A percentile compares a stretch with the other conserved stretches of the same genome.
Conservation (phyloP, 2,329 filamentous ascomycete species). For the Trichoderma semiorbis region DNA sequence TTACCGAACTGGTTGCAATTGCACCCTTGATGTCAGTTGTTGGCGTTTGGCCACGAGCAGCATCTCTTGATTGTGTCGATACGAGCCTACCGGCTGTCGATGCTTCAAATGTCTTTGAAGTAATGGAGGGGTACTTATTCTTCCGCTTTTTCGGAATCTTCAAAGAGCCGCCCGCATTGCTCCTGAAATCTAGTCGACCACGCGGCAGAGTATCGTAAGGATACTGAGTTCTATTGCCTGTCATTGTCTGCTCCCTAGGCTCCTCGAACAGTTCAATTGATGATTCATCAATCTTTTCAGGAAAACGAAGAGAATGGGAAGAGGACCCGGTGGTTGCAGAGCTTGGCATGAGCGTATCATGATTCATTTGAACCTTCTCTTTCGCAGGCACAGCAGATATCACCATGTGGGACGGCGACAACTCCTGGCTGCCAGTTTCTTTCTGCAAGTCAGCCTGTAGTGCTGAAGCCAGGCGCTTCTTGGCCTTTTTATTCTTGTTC, state of each 20-base stretch:
- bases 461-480: slow-evolving; percentile 21
- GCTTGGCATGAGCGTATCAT: neutral
- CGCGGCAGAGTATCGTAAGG: slow-evolving; percentile 14
- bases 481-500: slow-evolving; percentile 25
- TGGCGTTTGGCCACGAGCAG: slow-evolving; percentile 15
- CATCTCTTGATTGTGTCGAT: slow-evolving; percentile 21
- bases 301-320: neutral
- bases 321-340: neutral
- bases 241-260: neutral
- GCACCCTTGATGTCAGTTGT: neutral
- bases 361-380: neutral
- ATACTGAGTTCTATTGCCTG: neutral
- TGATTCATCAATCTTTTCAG: slow-evolving; percentile 20
- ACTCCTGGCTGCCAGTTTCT: neutral
- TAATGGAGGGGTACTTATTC: slow-evolving; percentile 15
- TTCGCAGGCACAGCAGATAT: neutral
- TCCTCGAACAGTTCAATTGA: neutral
- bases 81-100: neutral
- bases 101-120: slow-evolving; percentile 6
- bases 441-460: neutral
- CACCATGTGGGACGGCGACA: neutral
- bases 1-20: neutral
- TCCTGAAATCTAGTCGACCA: slow-evolving; percentile 25
- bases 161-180: slow-evolving; percentile 34
- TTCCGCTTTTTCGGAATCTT: slow-evolving; percentile 32